Evolutionary conservation across 306 rosid species (phyloP).

Genomic region (Lupinus albus): DNA sequence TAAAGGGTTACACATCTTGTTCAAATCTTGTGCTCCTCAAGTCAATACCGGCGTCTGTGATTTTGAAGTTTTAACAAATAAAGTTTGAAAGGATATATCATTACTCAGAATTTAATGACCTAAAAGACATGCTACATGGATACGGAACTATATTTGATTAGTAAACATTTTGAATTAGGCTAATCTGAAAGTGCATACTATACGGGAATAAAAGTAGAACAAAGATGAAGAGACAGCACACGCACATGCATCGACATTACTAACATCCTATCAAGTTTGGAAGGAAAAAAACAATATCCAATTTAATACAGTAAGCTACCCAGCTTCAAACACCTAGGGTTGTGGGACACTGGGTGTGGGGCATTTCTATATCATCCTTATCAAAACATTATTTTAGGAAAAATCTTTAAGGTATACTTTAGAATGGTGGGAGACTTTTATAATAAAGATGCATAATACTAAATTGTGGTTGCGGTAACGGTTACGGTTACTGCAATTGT

Average conservation of each 20-base stretch:
- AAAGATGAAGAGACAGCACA: conserved; percentile 11
- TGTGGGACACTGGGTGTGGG: conserved; percentile 4
- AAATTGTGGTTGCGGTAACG: no score
- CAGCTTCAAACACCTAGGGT: conserved; percentile 21
- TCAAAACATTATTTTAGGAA: conserved; percentile 3
- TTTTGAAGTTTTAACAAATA: conserved; percentile 37
- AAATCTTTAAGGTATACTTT: no score
- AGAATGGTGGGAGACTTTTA: no score
- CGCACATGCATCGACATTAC: conserved; percentile 17
- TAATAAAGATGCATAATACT: no score
- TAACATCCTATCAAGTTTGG: no score
- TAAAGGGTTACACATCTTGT: no score
- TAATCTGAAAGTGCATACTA: conserved; percentile 34
- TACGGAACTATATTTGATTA: not conserved
- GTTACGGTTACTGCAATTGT: no score
- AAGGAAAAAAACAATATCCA: no score
- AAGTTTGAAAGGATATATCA: no score
- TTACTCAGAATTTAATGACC: conserved; percentile 26
- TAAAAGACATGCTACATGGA: not conserved
- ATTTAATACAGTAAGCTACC: not conserved
- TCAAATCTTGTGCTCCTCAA: not conserved
- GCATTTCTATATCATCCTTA: conserved; percentile 19
- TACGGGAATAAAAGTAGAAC: conserved; percentile 33
- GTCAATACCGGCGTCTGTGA: conserved; percentile 31
- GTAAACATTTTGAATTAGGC: conserved; percentile 10